Conservation (phyloP, 139 green algal genomes). For the Raphidocelis subcapitata region DNA sequence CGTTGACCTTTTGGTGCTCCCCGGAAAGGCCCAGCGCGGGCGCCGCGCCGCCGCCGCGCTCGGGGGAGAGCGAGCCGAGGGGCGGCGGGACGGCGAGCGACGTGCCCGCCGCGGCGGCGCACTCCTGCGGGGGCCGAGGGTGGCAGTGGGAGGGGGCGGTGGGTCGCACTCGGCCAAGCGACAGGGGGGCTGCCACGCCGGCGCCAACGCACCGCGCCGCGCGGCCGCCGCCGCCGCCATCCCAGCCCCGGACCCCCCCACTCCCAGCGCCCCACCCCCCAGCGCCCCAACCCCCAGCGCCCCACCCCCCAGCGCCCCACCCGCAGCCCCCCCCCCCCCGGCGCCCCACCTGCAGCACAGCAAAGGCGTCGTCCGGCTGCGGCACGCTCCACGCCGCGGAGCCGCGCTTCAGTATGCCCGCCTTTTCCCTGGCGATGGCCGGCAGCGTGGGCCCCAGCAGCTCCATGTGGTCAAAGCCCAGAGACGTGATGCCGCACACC, state of each 20-base stretch:
- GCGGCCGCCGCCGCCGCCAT: neutral
- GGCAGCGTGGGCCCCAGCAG: slow-evolving; percentile 90
- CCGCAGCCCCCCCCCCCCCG: neutral
- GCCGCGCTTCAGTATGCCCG: slow-evolving; percentile 85
- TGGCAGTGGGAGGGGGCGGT: neutral
- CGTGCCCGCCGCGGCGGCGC: slow-evolving; percentile 37
- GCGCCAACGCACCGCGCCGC: too few species aligned
- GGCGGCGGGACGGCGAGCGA: slow-evolving; percentile 25
- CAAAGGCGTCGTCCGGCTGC: slow-evolving; percentile 82
- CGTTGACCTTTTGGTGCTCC: slow-evolving; percentile 88
- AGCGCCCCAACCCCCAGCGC: too few species aligned
- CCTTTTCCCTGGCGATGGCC: slow-evolving; percentile 95
- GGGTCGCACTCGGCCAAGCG: neutral
- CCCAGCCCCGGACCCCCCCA: neutral
- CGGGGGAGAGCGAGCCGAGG: too few species aligned
- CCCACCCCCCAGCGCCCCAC: neutral
- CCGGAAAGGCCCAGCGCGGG: slow-evolving; percentile 71
- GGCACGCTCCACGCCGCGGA: slow-evolving; percentile 71
- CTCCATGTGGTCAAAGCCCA: slow-evolving; percentile 97
- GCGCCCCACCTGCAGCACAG: slow-evolving; percentile 46
- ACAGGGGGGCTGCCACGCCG: too few species aligned
- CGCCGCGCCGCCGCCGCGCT: neutral
- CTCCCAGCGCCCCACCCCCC: neutral
- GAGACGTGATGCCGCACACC: slow-evolving; percentile 79
- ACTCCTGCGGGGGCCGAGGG: slow-evolving; percentile 29